Base-by-base conservation (phyloP, 2,329 filamentous ascomycete species). In the Hymenoscyphus scutula region DNA sequence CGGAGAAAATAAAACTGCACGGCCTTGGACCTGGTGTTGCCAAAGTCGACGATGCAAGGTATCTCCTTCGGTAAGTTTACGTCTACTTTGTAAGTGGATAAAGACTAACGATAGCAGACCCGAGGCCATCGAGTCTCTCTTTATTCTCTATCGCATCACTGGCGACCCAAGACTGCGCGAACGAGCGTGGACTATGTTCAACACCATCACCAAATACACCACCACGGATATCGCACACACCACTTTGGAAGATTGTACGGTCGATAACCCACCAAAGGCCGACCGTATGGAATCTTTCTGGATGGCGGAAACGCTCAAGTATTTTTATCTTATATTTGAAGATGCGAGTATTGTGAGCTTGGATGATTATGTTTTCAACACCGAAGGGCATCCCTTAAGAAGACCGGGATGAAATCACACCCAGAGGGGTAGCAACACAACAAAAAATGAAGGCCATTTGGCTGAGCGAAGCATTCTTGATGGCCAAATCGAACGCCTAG, bases 241-340 rank as follows among this genome's bases (percentile, higher is more conserved):
- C 3, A 74, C 74, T 7, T 72, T 81, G 13, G 66, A 72, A 4
- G 76, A 81, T 64, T 77, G 80, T 11, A 73, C 64, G 48, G 59
- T 61, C 13, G 27, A 30, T 6, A 63, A 62, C 30, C 67, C 71
- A 5, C 4, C 62, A 75, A 1, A 74, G 80, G 19, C n/a, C 17
- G 57, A 59, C 51, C 41, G 57, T 3, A 59, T 59, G 45, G 45
- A 59, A 32, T 23, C 25, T 11, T 59, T 87, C 72, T 80, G 86
- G 73, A 85, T 87, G 68, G 85, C 85, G 0, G 85, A 88, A 72
- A 82, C 85, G 62, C 67, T 88, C 70, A 96, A 96, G 80, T 96
- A 96, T 73, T 96, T 94, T 68, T 96, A 91, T 74, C 75, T 96
- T 62, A 80, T 96, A 58, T 96, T 91, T 74, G 84, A 85, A 30